Base-by-base conservation (phyloP, 2,329 filamentous ascomycete genomes). In the Aspergillus neotritici region DNA sequence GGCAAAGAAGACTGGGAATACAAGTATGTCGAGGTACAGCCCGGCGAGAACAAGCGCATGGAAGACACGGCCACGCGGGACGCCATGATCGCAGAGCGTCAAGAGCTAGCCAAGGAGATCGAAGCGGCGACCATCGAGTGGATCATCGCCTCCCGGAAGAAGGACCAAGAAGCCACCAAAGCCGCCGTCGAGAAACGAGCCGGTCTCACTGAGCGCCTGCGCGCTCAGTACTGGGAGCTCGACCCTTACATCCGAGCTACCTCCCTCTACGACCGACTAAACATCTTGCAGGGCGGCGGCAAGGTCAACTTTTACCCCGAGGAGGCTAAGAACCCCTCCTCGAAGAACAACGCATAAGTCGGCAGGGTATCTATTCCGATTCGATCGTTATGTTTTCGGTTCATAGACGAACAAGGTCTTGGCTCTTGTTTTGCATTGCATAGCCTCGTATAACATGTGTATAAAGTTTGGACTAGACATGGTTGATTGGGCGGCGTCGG, bases 1-100 rank as follows among this genome's bases (percentile, higher is more conserved):
- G 93, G 93, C 36, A 79, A 85, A 5, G 89, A 96, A 54, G 75
- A 89, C 51, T 97, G 86, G 82, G 73, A 79, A 37, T 97, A 95
- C 68, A 70, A 78, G 50, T 98, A 94, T 60, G 68, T 83, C 16
- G 90, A 97, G 66, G 87, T 90, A 0, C 59, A 76, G 1, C 62
- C 76, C 0, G 84, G 80, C 25, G 93, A 98, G 68, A 93, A 97
- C 63, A 78, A 79, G 40, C 68, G 66, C 45, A 85, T 94, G 79
- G 78, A 84, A 55, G 76, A 83, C 40, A 86, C 72, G 0, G 75
- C 66, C 11, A 81, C 82, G 0, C 75, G 79, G 40, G 80, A 87
- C 39, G 73, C 71, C 41, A 68, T 96, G 3, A 66, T 86, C 15
- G 70, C 70, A 4, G 79, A 81, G 54, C 75, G 90, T 39, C 76